These are phyloP conservation scores for Cyanidium caldarium DNA, from an alignment of 23 red algal genomes.

Conservation along the genomic window DNA sequence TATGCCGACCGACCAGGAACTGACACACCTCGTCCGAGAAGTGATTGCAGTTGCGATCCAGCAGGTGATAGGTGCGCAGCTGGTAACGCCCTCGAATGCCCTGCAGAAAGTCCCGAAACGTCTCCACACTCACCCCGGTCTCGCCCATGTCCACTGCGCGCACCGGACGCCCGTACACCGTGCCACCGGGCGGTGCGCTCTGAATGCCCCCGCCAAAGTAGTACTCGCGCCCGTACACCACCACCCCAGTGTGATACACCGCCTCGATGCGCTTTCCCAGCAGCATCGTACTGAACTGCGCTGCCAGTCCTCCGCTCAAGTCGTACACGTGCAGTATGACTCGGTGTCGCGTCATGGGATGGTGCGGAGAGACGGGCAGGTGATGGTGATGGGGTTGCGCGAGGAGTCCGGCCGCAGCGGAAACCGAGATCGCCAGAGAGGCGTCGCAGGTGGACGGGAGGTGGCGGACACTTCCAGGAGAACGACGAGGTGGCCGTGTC, in stretches of 20 bases:
- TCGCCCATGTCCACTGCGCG: conserved; percentile 28
- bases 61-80: conserved; percentile 52
- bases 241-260: conserved; percentile 88
- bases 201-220: conserved; percentile 96
- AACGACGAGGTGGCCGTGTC: no score
- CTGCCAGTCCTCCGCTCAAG: conserved; percentile 70
- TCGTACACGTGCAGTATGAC: conserved; percentile 89
- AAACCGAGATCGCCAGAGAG: no score
- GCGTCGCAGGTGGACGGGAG: no score
- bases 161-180: conserved; percentile 62
- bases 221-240: conserved; percentile 56
- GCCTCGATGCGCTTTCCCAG: conserved; percentile 71
- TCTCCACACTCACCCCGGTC: conserved; percentile 32
- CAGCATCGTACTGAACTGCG: conserved; percentile 33
- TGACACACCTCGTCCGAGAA: conserved; percentile 50
- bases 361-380: no score
- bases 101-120: conserved; percentile 44
- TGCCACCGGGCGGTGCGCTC: conserved; percentile 35
- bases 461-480: no score
- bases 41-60: conserved; percentile 95
- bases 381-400: no score
- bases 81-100: conserved; percentile 14
- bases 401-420: no score
- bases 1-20: conserved; percentile 46
- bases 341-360: no score